These are phyloP conservation scores for Daucus carota DNA, from an alignment of 129 eudicot genomes.

Conservation along the genomic window DH1_v3.0 NC_030381.2:43927001-43927500, in stretches of 20 bases:
- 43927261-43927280: slow-evolving; percentile 80
- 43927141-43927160: slow-evolving; percentile 92
- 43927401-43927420: slow-evolving; percentile 84
- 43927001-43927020: slow-evolving; percentile 88
- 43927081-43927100: slow-evolving; percentile 98
- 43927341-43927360: slow-evolving; percentile 74
- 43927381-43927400: slow-evolving; percentile 65
- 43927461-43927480: neutral
- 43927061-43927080: slow-evolving; percentile 96
- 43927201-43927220: slow-evolving; percentile 83
- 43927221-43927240: slow-evolving; percentile 91
- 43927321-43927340: slow-evolving; percentile 63
- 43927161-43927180: slow-evolving; percentile 99
- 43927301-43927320: slow-evolving; percentile 65
- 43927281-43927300: slow-evolving; percentile 77
- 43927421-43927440: slow-evolving; percentile 85
- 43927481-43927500: neutral
- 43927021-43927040: slow-evolving; percentile 93
- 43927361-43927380: slow-evolving; percentile 90
- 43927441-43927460: neutral
- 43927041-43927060: slow-evolving; percentile 98
- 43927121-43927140: slow-evolving; percentile 93
- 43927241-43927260: slow-evolving; percentile 81
- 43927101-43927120: slow-evolving; percentile 94
- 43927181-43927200: slow-evolving; percentile 84